Evolutionary conservation across 106 monocot genomes (phyloP).

Genomic region (Hemerocallis citrina): DNA sequence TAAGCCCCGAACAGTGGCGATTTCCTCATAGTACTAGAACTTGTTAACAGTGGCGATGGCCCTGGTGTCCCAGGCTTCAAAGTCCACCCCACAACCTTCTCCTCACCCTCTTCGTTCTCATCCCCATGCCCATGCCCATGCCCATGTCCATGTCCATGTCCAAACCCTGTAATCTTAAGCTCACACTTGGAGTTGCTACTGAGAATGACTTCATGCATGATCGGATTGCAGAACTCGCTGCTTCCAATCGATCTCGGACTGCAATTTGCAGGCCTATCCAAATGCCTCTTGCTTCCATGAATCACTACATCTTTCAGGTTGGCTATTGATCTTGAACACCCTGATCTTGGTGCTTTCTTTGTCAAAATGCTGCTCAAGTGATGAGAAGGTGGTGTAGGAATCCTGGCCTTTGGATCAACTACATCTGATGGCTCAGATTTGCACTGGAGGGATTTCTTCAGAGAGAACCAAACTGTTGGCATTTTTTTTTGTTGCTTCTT

Average conservation of each 20-base stretch:
- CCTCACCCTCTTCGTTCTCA: not conserved
- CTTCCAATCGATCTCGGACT: conserved; percentile 80
- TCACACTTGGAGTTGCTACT: conserved; percentile 66
- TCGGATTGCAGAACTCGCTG: conserved; percentile 76
- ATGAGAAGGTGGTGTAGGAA: not conserved
- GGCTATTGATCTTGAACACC: conserved; percentile 81
- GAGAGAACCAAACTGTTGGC: conserved; percentile 79
- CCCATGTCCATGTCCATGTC: not conserved
- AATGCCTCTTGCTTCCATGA: conserved; percentile 77
- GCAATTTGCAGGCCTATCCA: conserved; percentile 57
- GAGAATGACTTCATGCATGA: conserved; percentile 68
- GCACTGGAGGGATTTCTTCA: conserved; percentile 89
- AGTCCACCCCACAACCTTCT: conserved; percentile 19
- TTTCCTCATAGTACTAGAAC: conserved; percentile 13
- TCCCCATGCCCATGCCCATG: conserved; percentile 2
- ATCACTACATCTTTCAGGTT: conserved; percentile 84
- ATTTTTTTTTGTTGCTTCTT: conserved; percentile 10
- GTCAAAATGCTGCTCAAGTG: conserved; percentile 32
- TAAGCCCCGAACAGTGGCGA: too few relatives aligned
- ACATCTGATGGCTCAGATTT: conserved; percentile 87
- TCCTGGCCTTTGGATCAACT: conserved; percentile 55
- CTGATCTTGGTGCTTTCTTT: conserved; percentile 41
- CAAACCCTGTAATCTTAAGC: conserved; percentile 54
- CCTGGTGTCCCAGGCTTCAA: conserved; percentile 84
- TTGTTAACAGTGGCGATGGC: conserved; percentile 45